These are phyloP conservation scores for Lojkania enalia DNA, from an alignment of 2,329 filamentous ascomycete genomes.

Conservation along the genomic window DNA sequence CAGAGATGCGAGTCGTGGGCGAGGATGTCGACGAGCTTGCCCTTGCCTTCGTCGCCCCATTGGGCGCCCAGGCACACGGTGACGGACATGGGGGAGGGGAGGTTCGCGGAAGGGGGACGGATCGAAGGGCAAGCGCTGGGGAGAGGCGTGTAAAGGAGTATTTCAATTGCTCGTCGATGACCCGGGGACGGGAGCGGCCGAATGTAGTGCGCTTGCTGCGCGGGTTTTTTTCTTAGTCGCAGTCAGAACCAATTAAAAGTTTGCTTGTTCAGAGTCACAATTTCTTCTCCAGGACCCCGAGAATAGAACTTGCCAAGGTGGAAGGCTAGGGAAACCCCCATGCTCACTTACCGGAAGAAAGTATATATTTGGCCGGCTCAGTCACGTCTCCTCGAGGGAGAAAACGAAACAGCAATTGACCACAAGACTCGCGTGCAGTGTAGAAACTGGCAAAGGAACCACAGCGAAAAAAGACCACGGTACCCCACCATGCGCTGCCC, in stretches of 20 bases:
- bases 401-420: too few species aligned
- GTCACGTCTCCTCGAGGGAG: too few species aligned
- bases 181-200: slow-evolving; percentile 16
- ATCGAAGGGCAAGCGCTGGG: slow-evolving; percentile 10
- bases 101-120: too few species aligned
- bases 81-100: slow-evolving; percentile 56
- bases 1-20: slow-evolving; percentile 58
- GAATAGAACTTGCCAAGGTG: too few species aligned
- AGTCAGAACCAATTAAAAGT: slow-evolving; percentile 33
- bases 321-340: too few species aligned
- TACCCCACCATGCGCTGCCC: slow-evolving; percentile 16
- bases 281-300: too few species aligned
- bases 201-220: slow-evolving; percentile 7
- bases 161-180: slow-evolving; percentile 13
- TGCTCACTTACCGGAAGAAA: too few species aligned
- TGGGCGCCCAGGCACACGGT: slow-evolving; percentile 63
- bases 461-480: neutral
- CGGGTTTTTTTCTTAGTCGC: too few species aligned
- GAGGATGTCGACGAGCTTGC: slow-evolving; percentile 63
- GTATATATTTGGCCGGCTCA: too few species aligned
- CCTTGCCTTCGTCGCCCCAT: slow-evolving; percentile 64
- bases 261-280: too few species aligned
- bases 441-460: too few species aligned
- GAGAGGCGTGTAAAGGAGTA: slow-evolving; percentile 1
- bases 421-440: too few species aligned